phyloP scores from a whole-genome alignment of 2,329 filamentous ascomycete genomes.

The Ophiostoma perfectum region DNA sequence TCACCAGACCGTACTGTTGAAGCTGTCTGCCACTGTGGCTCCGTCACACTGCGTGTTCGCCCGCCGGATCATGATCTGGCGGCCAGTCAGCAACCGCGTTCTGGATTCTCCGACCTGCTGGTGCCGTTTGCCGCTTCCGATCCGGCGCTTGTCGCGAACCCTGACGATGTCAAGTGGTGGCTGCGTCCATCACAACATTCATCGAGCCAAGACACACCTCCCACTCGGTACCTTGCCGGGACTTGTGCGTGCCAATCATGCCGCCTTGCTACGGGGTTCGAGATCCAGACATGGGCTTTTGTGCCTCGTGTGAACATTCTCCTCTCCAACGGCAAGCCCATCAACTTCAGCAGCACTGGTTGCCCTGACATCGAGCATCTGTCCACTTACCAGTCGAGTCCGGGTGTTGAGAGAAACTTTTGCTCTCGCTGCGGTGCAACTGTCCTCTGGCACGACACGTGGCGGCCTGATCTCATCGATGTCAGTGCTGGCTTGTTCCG shows the following conservation, averaged over 20 bases:
- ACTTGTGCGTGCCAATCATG: constrained; percentile 55
- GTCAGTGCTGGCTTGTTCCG: constrained; percentile 57
- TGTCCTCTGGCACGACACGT: constrained; percentile 55
- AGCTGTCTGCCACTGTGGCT: neutral
- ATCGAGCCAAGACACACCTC: neutral
- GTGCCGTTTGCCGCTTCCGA: neutral
- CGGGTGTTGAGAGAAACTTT: constrained; percentile 53
- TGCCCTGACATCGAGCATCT: neutral
- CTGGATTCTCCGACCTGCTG: neutral
- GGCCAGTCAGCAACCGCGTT: neutral
- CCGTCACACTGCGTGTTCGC: neutral
- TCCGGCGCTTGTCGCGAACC: neutral
- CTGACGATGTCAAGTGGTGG: neutral
- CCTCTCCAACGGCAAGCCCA: constrained; percentile 28
- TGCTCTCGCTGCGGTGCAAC: constrained; percentile 59
- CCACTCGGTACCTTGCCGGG: constrained; percentile 47
- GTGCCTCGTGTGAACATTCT: constrained; percentile 55
- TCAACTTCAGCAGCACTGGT: constrained; percentile 1
- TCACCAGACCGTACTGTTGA: neutral
- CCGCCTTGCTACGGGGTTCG: constrained; percentile 54
- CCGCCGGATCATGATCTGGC: neutral
- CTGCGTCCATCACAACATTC: neutral
- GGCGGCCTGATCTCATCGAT: constrained; percentile 53
- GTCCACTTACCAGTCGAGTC: constrained; percentile 48
- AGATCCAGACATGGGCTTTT: constrained; percentile 63